A percentile compares a stretch with the other conserved stretches of the same genome.
Evolutionary conservation across 2,329 filamentous ascomycete genomes (phyloP).

Genomic region (Fusarium globosum): DNA sequence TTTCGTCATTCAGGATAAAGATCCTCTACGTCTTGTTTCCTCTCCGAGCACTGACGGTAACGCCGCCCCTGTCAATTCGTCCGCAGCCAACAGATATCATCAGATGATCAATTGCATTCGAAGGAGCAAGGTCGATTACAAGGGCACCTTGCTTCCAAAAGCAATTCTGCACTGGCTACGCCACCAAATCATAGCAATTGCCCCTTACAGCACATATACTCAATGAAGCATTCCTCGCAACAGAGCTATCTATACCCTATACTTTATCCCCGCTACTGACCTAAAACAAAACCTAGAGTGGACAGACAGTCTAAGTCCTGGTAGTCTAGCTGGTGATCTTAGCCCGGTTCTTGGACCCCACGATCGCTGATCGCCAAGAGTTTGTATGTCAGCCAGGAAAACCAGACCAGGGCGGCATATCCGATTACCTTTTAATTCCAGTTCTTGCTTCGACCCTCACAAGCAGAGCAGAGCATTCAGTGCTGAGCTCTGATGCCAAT

Average conservation of each 20-base stretch:
- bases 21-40: neutral
- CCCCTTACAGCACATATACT: neutral
- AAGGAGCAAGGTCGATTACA: neutral
- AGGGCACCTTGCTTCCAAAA: neutral
- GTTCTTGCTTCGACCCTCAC: neutral
- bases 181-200: neutral
- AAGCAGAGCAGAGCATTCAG: neutral
- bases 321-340: neutral
- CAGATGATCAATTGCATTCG: neutral
- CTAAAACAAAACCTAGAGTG: neutral
- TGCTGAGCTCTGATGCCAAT: neutral
- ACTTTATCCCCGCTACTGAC: neutral
- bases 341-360: neutral
- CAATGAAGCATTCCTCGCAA: neutral
- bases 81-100: neutral
- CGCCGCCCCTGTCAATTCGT: neutral
- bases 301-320: neutral
- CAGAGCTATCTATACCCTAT: no score
- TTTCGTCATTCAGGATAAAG: neutral
- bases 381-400: neutral
- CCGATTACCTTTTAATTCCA: neutral
- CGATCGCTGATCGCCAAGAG: conserved; percentile 5
- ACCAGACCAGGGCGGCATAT: neutral
- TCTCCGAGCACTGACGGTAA: neutral
- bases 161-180: neutral